phyloP scores from a whole-genome alignment of 176 grass and related monocot genomes.

The Cenchrus purpureus region DNA sequence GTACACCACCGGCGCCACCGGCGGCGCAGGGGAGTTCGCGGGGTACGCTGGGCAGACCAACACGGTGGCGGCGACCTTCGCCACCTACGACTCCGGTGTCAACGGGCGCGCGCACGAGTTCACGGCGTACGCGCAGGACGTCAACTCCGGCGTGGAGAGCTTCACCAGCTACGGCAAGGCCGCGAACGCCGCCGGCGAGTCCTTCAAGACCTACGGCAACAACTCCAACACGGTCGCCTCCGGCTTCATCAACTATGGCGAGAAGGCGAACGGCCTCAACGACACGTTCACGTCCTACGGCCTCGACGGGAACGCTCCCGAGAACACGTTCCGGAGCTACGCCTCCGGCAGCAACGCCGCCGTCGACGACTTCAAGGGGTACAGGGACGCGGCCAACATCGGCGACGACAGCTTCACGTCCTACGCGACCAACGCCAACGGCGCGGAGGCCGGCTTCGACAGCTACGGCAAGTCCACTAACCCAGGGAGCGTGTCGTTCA shows the following conservation, averaged over 20 bases:
- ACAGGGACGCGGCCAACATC: constrained; percentile 54
- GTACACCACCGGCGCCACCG: constrained; percentile 46
- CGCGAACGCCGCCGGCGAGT: constrained; percentile 36
- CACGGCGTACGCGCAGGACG: constrained; percentile 50
- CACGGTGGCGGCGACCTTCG: constrained; percentile 42
- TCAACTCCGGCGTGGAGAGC: constrained; percentile 54
- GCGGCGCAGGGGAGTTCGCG: constrained; percentile 49
- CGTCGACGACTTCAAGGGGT: constrained; percentile 54
- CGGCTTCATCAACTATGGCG: constrained; percentile 56
- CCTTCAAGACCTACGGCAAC: constrained; percentile 56
- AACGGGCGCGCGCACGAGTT: constrained; percentile 52
- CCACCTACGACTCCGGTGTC: constrained; percentile 45
- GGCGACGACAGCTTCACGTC: constrained; percentile 62
- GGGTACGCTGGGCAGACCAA: constrained; percentile 46
- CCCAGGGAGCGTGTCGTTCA: constrained; percentile 55
- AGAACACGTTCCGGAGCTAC: constrained; percentile 62
- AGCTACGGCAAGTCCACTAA: constrained; percentile 63
- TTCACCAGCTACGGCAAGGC: constrained; percentile 55
- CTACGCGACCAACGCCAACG: constrained; percentile 58
- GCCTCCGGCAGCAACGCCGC: constrained; percentile 54
- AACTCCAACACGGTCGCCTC: constrained; percentile 56
- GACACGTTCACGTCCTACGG: constrained; percentile 55
- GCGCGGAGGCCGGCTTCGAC: constrained; percentile 50
- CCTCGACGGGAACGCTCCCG: constrained; percentile 39
- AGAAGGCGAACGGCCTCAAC: constrained; percentile 49